Percentiles rank a stretch among this genome's conserved stretches.
Evolutionary conservation across 768 basidiomycete species (phyloP).

Genomic region (Lanmaoa pseudosensibilis): DNA sequence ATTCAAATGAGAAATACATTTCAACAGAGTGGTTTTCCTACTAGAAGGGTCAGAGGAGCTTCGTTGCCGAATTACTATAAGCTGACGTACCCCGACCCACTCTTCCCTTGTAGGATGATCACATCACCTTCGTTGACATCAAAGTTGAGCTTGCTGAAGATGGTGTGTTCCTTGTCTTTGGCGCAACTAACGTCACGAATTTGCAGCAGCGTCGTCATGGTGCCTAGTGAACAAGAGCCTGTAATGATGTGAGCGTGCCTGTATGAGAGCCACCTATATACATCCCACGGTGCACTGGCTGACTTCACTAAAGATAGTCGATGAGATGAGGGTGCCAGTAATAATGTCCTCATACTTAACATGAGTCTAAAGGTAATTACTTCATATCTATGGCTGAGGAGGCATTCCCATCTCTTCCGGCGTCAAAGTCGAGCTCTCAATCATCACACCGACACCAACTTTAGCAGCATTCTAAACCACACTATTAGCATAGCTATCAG

Average conservation of each 20-base stretch:
- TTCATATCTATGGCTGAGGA: constrained; percentile 46
- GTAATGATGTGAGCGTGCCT: too few relatives aligned
- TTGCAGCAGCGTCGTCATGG: constrained; percentile 45
- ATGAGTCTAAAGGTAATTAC: constrained; percentile 31
- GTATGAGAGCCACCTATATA: neutral
- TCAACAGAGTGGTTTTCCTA: constrained; percentile 74
- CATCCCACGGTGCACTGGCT: constrained; percentile 19
- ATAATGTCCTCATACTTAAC: constrained; percentile 20
- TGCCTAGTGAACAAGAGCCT: neutral
- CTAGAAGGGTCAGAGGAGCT: constrained; percentile 5
- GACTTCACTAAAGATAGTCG: neutral
- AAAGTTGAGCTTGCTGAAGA: constrained; percentile 65
- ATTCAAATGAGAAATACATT: constrained; percentile 80
- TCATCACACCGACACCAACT: constrained; percentile 97
- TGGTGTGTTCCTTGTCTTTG: constrained; percentile 43
- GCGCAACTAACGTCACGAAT: constrained; percentile 51
- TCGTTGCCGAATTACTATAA: neutral
- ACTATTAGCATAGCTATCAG: neutral
- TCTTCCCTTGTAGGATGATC: constrained; percentile 73
- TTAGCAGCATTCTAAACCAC: constrained; percentile 78
- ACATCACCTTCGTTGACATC: constrained; percentile 71
- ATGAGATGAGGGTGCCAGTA: constrained; percentile 19
- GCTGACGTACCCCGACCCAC: constrained; percentile 63
- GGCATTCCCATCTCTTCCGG: constrained; percentile 80
- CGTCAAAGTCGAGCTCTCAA: constrained; percentile 80